phyloP scores from a whole-genome alignment of 192 early-diverging fungal genomes.

The Geranomyces variabilis region DNA sequence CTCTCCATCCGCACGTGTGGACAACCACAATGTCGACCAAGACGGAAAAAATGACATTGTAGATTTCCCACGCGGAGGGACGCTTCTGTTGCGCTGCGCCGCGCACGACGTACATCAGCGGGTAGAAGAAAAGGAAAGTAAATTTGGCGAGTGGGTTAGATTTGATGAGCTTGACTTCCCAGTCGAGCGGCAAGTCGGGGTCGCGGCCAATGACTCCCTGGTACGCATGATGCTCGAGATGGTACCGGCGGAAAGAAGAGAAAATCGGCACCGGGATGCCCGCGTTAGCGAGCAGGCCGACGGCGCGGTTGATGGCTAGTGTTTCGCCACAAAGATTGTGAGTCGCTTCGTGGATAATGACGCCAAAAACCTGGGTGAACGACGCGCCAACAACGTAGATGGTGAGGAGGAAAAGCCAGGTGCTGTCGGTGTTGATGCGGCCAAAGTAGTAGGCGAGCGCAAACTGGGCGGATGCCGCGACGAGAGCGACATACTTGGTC shows the following conservation, averaged over 20 bases:
- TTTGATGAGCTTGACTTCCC: conserved; percentile 74
- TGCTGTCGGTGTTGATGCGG: conserved; percentile 60
- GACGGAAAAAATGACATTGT: conserved; percentile 47
- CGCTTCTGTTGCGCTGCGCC: conserved; percentile 54
- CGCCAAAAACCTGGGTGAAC: conserved; percentile 76
- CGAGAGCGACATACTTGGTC: conserved; percentile 74
- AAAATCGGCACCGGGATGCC: conserved; percentile 67
- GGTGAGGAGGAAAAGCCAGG: conserved; percentile 65
- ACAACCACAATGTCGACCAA: conserved; percentile 36
- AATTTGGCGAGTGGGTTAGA: conserved; percentile 31
- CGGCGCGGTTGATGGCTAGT: conserved; percentile 76
- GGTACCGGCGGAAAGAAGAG: conserved; percentile 55
- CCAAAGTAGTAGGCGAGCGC: conserved; percentile 75
- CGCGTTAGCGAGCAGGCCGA: conserved; percentile 85
- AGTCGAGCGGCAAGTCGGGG: conserved; percentile 87
- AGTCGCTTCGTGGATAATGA: conserved; percentile 91
- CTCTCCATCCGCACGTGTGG: conserved; percentile 45
- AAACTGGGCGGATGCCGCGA: conserved; percentile 71
- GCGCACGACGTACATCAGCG: conserved; percentile 82
- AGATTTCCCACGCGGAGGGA: conserved; percentile 47
- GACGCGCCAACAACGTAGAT: conserved; percentile 84
- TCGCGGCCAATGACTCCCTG: conserved; percentile 94
- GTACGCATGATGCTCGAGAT: conserved; percentile 97
- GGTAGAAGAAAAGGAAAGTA: conserved; percentile 70
- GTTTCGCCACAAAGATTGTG: conserved; percentile 81